Evolutionary conservation across 2,329 filamentous ascomycete species (phyloP), one percentile per base, ranked within the genome.

Genomic region (Microthyrium microscopicum): DNA sequence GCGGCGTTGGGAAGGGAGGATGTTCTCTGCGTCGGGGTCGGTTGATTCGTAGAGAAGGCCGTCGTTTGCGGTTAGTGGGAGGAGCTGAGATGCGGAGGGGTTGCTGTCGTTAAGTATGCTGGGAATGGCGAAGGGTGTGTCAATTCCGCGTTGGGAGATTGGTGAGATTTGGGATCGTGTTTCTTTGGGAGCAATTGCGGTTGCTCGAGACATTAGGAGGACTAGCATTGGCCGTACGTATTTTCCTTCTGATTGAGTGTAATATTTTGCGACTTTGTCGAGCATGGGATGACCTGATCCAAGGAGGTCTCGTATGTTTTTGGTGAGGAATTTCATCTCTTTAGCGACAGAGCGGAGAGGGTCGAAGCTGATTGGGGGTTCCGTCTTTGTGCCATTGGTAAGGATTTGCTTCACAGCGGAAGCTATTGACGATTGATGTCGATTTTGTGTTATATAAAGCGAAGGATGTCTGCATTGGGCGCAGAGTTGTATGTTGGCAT

Each of bases 231-330:
- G 89, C 44, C 89, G 77, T 45, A 98, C 77, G 57, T 95, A 89
- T 62, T 98, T 98, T 41, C 89, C 89, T 63, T 95, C 84, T 39
- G 81, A 81, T 48, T 87, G 80, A 16, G 89, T 93, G 56, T 98
- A 98, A 64, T 98, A 98, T 58, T 98, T 98, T 33, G 89, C 84
- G 19, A 85, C 87, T 26, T 82, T 85, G 51, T 95, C 89, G 39
- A 98, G 69, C 29, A 85, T 84, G 1, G 89, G 89, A 51, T 98
- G 87, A 5, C 87, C 87, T 0, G 85, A 94, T 5, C 87, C 87
- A 12, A 95, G 63, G n/a, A 95, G 66, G 51, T 91, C 80, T 40
- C 82, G 70, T 55, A 95, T 92, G 48, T 95, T 93, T 35, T 84
- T 84, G 8, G 81, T 93, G 49, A 95, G 61, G 47, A 85, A 91